phyloP scores from a whole-genome alignment of 352 stramenopile genomes.

The Globisporangium camurandrum region DNA sequence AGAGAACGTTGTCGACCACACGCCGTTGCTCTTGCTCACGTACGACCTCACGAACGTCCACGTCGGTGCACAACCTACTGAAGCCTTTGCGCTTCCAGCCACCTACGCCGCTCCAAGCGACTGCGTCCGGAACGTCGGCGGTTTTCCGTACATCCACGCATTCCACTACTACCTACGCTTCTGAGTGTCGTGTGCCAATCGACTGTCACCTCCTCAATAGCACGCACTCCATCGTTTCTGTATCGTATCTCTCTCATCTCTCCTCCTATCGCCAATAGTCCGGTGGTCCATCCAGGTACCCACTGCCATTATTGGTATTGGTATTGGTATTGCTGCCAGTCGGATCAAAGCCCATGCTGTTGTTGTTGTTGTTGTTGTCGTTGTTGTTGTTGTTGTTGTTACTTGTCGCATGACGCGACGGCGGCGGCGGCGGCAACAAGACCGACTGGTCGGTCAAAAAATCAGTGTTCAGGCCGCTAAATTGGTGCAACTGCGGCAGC shows the following conservation, averaged over 20 bases:
- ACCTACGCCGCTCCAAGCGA: constrained; percentile 51
- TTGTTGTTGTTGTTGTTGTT: background rate
- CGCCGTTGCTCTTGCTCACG: constrained; percentile 46
- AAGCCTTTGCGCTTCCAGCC: constrained; percentile 42
- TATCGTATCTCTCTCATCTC: no score
- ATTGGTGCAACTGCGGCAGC: constrained; percentile 21
- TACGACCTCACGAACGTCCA: constrained; percentile 53
- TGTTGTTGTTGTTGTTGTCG: background rate
- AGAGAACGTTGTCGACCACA: constrained; percentile 38
- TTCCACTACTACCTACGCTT: constrained; percentile 73
- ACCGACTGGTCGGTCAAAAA: background rate
- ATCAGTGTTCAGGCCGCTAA: constrained; percentile 14
- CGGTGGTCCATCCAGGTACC: constrained; percentile 37
- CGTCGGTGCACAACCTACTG: constrained; percentile 36
- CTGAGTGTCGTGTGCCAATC: no score
- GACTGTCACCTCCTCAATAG: no score
- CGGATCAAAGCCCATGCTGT: no score
- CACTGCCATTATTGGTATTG: constrained; percentile 13
- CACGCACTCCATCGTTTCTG: background rate
- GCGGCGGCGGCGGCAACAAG: background rate
- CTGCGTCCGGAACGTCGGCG: constrained; percentile 46
- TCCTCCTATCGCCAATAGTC: constrained; percentile 60
- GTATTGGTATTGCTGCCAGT: background rate
- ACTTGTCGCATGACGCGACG: background rate
- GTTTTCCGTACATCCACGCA: constrained; percentile 74